Evolutionary conservation across 2,329 filamentous ascomycete genomes (phyloP), one percentile per base, ranked within the genome.

Genomic region (Alternaria incomplexa): DNA sequence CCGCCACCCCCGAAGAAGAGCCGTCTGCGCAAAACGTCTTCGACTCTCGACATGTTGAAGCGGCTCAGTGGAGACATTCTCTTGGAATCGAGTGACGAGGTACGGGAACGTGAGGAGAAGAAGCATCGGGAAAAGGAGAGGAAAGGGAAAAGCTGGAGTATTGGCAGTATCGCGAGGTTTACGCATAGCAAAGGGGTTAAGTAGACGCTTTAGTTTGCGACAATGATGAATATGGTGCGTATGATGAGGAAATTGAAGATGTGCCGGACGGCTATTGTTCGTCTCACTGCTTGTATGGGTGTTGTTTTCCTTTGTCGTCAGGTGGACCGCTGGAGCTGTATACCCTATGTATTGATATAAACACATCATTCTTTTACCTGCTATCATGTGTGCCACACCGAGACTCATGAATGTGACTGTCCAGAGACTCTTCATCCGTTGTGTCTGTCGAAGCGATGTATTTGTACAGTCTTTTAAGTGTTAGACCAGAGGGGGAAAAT

Each of bases 111-210:
- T n/a, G 48, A 52, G 48, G 48, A 52, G 48, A 61, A 60, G 25
- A 68, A 46, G 23, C 61, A 56, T 11, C 60, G 63, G 25, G 70
- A 66, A 32, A 68, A 66, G 64, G 63, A 62, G 63, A 60, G 52
- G 44, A 65, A 70, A 62, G 76, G 73, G 65, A 69, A 67, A 65
- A 74, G 72, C 47, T 77, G 75, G 74, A 76, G 65, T 57, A 64
- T 76, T 45, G 73, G 75, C 13, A 63, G 59, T 12, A 30, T 70
- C 25, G 60, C 62, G 12, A 26, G 68, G 36, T 65, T 78, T 58
- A 65, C 62, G 8, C 59, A 65, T 43, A 61, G 68, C 10, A 71
- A 69, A 56, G 73, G 73, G n/a, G 63, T 76, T 9, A 73, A 63
- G 61, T 75, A 77, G 65, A 73, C 73, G 45, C 69, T 72, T 45